Base-by-base conservation (phyloP, 225 moss, liverwort and hornwort genomes). In the Physcomitrium patens region DNA sequence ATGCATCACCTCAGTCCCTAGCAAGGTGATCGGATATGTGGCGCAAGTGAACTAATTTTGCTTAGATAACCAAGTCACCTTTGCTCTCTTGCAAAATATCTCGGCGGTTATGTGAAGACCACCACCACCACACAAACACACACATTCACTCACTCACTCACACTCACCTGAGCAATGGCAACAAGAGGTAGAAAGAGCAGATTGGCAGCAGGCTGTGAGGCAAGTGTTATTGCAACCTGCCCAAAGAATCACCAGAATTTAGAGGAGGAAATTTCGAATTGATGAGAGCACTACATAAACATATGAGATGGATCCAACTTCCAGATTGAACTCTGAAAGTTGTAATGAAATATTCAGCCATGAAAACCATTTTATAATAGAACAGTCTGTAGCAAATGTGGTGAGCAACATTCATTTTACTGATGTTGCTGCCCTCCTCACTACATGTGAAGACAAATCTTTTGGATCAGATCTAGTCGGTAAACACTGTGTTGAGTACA, bases 161-260 rank as follows among this genome's bases (percentile, higher is more conserved):
- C 37, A 73, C 68, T n/a, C 81, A 95, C 95, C 89, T 96, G 93
- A 70, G 78, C 87, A 62, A 89, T 64, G 22, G 91, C 93, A 72
- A 96, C 61, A 18, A 93, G 77, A 67, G 95, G 95, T 69, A 96
- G 87, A 24, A 87, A 79, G 56, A 91, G 72, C 46, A 96, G 62
- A 73, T 78, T 88, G 72, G 81, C 63, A 53, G 89, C 48, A 78
- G 95, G 82, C 55, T 93, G 90, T 10, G 86, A 84, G 67, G 83
- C 71, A 60, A 96, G 90, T 61, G 93, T 96, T 17, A 79, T 77
- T 78, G 93, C 89, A 65, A 96, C 95, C 91, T 96, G 89, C 28
- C 78, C 80, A 26, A 72, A 57, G 44, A 19, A 68, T 79, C 44
- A 82, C 51, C 19, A 56, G 48, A 56, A 23, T 55, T 61, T 31